These are phyloP conservation scores for Mucor lusitanicus DNA, from an alignment of 371 early-diverging fungal genomes.

Conservation along the genomic window DNA sequence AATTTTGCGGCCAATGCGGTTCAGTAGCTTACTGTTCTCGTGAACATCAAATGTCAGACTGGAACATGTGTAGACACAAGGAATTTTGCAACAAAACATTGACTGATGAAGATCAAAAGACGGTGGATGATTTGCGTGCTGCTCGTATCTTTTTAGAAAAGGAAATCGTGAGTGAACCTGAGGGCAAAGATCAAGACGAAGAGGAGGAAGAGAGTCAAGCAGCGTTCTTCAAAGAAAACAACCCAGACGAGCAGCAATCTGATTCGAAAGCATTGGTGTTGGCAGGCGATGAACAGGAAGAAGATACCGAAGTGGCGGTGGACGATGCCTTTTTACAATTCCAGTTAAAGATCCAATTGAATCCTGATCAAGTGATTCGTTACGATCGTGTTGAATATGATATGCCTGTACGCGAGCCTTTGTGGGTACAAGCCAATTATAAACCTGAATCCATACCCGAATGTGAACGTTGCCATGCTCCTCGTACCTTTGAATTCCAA, in stretches of 20 bases:
- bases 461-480: constrained; percentile 78
- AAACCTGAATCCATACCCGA: constrained; percentile 68
- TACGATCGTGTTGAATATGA: constrained; percentile 76
- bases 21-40: constrained; percentile 76
- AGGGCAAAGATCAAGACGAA: constrained; percentile 50
- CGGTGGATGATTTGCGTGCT: constrained; percentile 23
- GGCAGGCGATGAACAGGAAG: constrained; percentile 70
- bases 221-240: constrained; percentile 40
- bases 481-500: constrained; percentile 92
- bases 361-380: constrained; percentile 89
- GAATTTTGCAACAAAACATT: constrained; percentile 54
- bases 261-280: constrained; percentile 55
- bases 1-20: constrained; percentile 81
- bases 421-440: constrained; percentile 79
- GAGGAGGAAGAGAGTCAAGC: constrained; percentile 53
- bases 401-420: constrained; percentile 62
- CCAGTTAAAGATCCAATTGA: constrained; percentile 78
- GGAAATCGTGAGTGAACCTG: constrained; percentile 79
- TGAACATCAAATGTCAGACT: constrained; percentile 85
- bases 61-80: constrained; percentile 80
- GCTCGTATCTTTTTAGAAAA: constrained; percentile 64
- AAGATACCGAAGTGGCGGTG: constrained; percentile 84
- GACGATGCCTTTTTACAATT: constrained; percentile 90
- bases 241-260: constrained; percentile 28
- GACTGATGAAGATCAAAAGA: constrained; percentile 17